Base-by-base conservation (phyloP, 1,284 basidiomycete genomes). In the Apiotrichum veenhuisii region DNA sequence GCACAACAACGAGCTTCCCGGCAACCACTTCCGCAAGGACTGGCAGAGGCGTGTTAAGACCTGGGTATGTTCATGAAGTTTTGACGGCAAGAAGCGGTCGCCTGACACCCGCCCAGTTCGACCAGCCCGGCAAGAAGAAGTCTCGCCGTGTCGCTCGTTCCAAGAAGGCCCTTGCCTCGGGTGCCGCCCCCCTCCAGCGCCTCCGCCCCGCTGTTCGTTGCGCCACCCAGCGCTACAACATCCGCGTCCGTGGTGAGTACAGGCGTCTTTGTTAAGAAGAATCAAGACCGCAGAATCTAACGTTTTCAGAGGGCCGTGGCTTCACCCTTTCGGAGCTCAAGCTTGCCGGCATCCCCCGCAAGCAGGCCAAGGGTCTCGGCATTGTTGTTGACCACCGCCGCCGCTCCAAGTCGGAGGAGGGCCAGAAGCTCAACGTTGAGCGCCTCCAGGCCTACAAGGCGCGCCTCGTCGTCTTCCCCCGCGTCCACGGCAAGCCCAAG, bases 1-100 rank as follows among this genome's bases (percentile, higher is more conserved):
- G 59, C 62, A 65, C 61, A 65, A 65, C 63, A 65, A 73, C 70
- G 89, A 90, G 81, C 89, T 93, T 78, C 91, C 85, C 80, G 83
- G 82, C 76, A 94, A 94, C 82, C 94, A 97, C 79, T 97, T 97
- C 87, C 91, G 87, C 82, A 98, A 98, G 87, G 92, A 96, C 80
- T 96, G 92, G 92, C 78, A 80, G 71, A 66, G 68, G 55, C 71
- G 72, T 61, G 72, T 73, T 60, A 71, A 69, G 67, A 74, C 73
- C 62, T 74, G 72, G 69, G 66, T 72, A 57, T 56, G 65, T 69
- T 37, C 10, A 17, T 25, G 41, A 17, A 30, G 53, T 25, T n/a
- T 38, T 7, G 30, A n/a, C n/a, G n/a, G n/a, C n/a, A n/a, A n/a
- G n/a, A n/a, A n/a, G 8, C 48, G 27, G 36, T n/a, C 23, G 37